Percentiles rank a stretch among this genome's conserved stretches.
Evolutionary conservation across 2,329 filamentous ascomycete species (phyloP).

Genomic region (Colletotrichum tabaci): DNA sequence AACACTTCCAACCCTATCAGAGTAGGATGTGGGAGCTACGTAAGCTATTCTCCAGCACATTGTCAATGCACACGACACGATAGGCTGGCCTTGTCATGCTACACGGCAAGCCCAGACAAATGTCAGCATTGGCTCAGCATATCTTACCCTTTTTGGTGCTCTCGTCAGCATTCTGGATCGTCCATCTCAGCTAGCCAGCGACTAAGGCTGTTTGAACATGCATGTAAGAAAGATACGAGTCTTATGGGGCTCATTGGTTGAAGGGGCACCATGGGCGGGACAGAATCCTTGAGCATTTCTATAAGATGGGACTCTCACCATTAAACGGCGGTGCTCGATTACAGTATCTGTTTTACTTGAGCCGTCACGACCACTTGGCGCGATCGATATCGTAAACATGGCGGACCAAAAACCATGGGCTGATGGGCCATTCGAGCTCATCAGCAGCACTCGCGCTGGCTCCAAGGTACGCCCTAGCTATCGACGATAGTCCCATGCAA

Average conservation of each 20-base stretch:
- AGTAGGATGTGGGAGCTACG: too few relatives aligned
- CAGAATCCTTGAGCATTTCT: background rate
- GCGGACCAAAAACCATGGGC: slow-evolving; percentile 48
- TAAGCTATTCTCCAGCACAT: background rate
- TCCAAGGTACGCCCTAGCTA: slow-evolving; percentile 42
- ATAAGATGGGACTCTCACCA: slow-evolving; percentile 11
- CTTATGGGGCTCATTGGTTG: background rate
- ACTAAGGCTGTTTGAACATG: background rate
- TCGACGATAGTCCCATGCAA: background rate
- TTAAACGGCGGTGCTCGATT: background rate
- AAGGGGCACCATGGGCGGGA: background rate
- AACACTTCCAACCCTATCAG: background rate
- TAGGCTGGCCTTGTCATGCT: background rate
- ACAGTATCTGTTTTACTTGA: background rate
- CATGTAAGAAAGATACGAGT: background rate
- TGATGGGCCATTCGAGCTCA: slow-evolving; percentile 52
- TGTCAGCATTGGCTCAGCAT: slow-evolving; percentile 13
- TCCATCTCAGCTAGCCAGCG: background rate
- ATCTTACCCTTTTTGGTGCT: slow-evolving; percentile 4
- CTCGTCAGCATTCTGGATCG: slow-evolving; percentile 35
- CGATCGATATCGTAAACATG: slow-evolving; percentile 14
- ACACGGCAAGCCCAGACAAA: background rate
- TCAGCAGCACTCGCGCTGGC: slow-evolving; percentile 46
- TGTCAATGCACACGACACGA: slow-evolving; percentile 6
- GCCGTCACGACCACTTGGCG: too few relatives aligned